phyloP scores from a whole-genome alignment of 345 rosid genomes.

The Syzygium oleosum region DNA sequence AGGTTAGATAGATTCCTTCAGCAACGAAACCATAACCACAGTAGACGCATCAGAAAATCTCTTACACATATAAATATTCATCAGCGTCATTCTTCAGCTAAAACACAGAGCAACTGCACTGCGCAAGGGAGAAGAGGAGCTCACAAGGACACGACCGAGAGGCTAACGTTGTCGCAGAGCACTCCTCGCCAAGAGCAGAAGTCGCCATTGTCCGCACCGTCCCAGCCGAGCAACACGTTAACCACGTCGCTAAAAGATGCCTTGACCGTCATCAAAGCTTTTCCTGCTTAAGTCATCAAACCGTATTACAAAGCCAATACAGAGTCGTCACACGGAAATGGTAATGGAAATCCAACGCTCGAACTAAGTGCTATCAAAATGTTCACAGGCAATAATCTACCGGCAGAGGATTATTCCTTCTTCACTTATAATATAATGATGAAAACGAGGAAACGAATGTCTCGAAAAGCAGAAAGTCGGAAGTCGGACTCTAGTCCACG shows the following conservation, averaged over 20 bases:
- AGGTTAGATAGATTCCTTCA: constrained; percentile 69
- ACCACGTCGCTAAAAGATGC: constrained; percentile 62
- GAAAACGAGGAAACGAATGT: not conserved
- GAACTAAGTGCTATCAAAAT: not conserved
- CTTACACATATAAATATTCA: not conserved
- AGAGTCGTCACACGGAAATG: not conserved
- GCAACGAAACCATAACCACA: not conserved
- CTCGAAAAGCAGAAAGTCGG: not conserved
- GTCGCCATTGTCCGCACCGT: constrained; percentile 42
- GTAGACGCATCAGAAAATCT: not conserved
- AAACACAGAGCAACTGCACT: not conserved
- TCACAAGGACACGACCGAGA: constrained; percentile 69
- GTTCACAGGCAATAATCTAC: not conserved
- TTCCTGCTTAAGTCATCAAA: constrained; percentile 29
- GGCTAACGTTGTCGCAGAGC: constrained; percentile 46
- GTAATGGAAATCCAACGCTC: not conserved
- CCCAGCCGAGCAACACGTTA: constrained; percentile 83
- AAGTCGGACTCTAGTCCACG: not conserved
- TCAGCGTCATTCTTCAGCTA: not conserved
- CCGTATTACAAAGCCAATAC: not conserved
- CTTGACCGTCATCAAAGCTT: constrained; percentile 66
- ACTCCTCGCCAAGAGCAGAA: constrained; percentile 94
- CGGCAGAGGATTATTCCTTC: not conserved
- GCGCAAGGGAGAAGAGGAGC: not conserved
- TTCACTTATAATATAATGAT: not conserved